phyloP scores from a whole-genome alignment of 441 rosid genomes.

The Oxalis stricta region DNA sequence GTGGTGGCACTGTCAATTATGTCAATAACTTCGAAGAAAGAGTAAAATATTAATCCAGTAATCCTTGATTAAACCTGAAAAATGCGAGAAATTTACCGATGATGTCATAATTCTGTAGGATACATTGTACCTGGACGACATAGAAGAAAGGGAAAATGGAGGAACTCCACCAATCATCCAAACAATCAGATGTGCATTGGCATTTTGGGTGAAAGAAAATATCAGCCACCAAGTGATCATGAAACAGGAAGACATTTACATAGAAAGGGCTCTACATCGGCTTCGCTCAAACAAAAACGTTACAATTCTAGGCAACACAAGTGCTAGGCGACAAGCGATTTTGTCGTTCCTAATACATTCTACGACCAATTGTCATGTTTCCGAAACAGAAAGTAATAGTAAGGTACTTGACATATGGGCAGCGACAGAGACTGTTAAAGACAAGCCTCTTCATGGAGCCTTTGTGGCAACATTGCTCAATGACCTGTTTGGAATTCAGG shows the following conservation, averaged over 20 bases:
- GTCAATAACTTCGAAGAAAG: conserved; percentile 41
- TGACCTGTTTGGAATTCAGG: conserved; percentile 54
- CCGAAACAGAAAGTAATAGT: background rate
- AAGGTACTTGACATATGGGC: conserved; percentile 21
- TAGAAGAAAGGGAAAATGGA: conserved; percentile 46
- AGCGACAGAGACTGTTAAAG: conserved; percentile 20
- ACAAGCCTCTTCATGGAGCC: conserved; percentile 46
- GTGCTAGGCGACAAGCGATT: conserved; percentile 22
- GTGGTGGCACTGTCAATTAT: conserved; percentile 54
- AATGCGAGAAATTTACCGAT: no score
- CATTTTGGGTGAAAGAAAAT: conserved; percentile 48
- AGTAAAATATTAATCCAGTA: no score
- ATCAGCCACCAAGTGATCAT: conserved; percentile 22
- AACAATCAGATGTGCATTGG: conserved; percentile 36
- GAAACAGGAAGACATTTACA: conserved; percentile 22
- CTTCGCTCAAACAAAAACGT: conserved; percentile 30
- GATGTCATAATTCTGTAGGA: no score
- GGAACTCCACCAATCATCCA: conserved; percentile 60
- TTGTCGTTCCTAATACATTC: conserved; percentile 40
- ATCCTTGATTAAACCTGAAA: no score
- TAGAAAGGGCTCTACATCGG: conserved; percentile 29
- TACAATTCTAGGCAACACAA: conserved; percentile 28
- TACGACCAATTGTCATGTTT: conserved; percentile 13
- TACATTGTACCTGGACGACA: conserved; percentile 31
- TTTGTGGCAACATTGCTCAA: conserved; percentile 41